A percentile compares a stretch with the other conserved stretches of the same genome.
These are phyloP conservation scores for Arctium minus DNA, from an alignment of 129 eudicot species.

Conservation along the genomic window DNA sequence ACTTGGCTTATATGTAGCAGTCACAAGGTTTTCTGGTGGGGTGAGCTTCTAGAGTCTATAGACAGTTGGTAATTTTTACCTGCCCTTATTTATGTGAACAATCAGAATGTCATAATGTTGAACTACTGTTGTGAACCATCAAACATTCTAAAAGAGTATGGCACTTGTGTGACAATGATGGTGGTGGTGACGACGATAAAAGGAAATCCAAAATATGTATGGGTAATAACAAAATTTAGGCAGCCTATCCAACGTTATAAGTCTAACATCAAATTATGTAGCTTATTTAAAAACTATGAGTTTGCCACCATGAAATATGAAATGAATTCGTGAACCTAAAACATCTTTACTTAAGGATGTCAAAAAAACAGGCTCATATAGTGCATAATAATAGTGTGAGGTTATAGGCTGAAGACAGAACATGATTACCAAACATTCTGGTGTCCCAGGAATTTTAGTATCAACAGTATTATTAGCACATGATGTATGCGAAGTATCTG, in stretches of 20 bases:
- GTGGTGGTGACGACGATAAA: background rate
- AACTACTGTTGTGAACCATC: background rate
- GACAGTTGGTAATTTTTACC: background rate
- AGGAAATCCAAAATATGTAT: background rate
- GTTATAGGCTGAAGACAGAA: background rate
- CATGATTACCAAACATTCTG: slow-evolving; percentile 24
- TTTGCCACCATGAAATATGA: background rate
- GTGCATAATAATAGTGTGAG: background rate
- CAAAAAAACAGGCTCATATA: background rate
- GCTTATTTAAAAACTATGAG: background rate
- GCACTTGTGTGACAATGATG: background rate
- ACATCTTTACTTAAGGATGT: background rate
- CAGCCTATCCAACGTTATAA: background rate
- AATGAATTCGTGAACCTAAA: background rate
- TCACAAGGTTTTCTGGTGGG: background rate
- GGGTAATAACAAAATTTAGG: background rate
- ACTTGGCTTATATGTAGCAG: background rate
- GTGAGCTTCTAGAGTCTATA: background rate
- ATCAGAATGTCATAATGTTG: background rate
- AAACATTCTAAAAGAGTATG: background rate
- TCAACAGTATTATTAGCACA: slow-evolving; percentile 25
- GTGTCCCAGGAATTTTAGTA: slow-evolving; percentile 21
- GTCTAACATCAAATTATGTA: background rate
- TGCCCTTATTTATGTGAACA: background rate
- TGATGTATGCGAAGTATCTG: slow-evolving; percentile 42